Percentiles rank a stretch among this genome's conserved stretches.
Evolutionary conservation across 495 filamentous ascomycete genomes (phyloP).

Genomic region (Penicillium riverlandense): DNA sequence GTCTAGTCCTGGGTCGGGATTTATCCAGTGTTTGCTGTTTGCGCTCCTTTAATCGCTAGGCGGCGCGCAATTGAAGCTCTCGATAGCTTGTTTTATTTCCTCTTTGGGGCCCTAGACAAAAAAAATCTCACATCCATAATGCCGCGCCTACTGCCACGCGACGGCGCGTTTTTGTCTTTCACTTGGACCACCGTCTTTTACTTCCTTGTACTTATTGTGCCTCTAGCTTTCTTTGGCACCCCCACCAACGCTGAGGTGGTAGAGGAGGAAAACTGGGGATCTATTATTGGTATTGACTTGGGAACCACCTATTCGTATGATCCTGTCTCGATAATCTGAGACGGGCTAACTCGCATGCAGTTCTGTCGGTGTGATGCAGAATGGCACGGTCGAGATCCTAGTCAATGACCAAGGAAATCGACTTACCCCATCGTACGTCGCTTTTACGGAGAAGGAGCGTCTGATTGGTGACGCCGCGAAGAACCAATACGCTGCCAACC

Average conservation of each 20-base stretch:
- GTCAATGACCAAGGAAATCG: conserved; percentile 98
- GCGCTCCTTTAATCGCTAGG: too few species aligned
- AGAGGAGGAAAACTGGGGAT: conserved; percentile 75
- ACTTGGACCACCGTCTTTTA: conserved; percentile 73
- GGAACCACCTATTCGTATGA: conserved; percentile 90
- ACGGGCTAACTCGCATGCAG: conserved; percentile 16
- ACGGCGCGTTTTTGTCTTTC: conserved; percentile 43
- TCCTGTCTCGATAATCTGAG: not conserved
- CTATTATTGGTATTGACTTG: conserved; percentile 91
- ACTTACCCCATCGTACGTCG: conserved; percentile 97
- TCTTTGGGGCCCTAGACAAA: too few species aligned
- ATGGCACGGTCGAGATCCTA: conserved; percentile 95
- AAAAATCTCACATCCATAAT: conserved; percentile 20
- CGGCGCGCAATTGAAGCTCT: too few species aligned
- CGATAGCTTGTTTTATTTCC: too few species aligned
- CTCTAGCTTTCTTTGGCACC: conserved; percentile 65
- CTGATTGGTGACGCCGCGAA: conserved; percentile 98
- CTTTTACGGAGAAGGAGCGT: conserved; percentile 95
- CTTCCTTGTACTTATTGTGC: conserved; percentile 70
- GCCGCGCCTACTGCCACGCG: conserved; percentile 37
- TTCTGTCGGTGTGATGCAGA: conserved; percentile 98
- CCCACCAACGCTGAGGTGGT: conserved; percentile 55
- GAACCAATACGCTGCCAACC: conserved; percentile 97
- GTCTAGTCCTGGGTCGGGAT: too few species aligned
- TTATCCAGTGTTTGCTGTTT: conserved; percentile 1